Percentiles rank a stretch among this genome's conserved stretches.
Conservation (phyloP, 2,329 filamentous ascomycete genomes). For the Diaporthe citriasiana region DNA sequence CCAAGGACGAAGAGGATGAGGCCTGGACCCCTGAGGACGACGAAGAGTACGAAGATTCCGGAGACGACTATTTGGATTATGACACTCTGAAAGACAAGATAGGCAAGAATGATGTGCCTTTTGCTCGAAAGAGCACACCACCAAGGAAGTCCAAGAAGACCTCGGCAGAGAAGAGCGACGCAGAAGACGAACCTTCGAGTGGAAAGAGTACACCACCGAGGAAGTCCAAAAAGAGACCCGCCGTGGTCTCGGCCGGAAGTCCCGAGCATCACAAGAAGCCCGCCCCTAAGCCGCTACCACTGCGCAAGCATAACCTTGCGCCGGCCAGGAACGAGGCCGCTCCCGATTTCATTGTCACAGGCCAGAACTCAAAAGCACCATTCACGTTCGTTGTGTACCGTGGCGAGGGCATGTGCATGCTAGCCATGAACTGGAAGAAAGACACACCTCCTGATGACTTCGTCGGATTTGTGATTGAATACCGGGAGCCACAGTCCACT, state of each 20-base stretch:
- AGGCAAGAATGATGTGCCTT: constrained; percentile 1
- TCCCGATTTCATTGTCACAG: constrained; percentile 44
- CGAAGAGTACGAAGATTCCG: background rate
- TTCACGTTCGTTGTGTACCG: constrained; percentile 44
- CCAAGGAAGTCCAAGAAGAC: constrained; percentile 34
- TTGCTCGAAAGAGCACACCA: constrained; percentile 16
- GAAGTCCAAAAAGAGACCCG: constrained; percentile 38
- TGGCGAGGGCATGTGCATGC: constrained; percentile 45
- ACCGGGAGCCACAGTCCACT: constrained; percentile 40
- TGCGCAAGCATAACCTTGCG: constrained; percentile 38
- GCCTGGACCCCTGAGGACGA: constrained; percentile 31
- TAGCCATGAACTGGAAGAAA: constrained; percentile 46
- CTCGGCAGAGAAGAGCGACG: background rate
- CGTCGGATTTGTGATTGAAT: constrained; percentile 45
- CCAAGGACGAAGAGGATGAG: constrained; percentile 32
- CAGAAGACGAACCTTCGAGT: constrained; percentile 10
- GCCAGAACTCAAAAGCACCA: constrained; percentile 42
- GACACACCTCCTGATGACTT: constrained; percentile 44
- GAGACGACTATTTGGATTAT: constrained; percentile 28
- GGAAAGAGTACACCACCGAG: constrained; percentile 23
- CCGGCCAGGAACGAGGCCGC: constrained; percentile 42
- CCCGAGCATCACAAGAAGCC: constrained; percentile 36
- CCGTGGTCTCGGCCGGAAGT: constrained; percentile 37
- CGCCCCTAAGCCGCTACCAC: constrained; percentile 3
- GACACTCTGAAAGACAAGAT: constrained; percentile 25